Evolutionary conservation across 2,329 filamentous ascomycete species (phyloP).

Genomic region (Aspergillus aculeatus): DNA sequence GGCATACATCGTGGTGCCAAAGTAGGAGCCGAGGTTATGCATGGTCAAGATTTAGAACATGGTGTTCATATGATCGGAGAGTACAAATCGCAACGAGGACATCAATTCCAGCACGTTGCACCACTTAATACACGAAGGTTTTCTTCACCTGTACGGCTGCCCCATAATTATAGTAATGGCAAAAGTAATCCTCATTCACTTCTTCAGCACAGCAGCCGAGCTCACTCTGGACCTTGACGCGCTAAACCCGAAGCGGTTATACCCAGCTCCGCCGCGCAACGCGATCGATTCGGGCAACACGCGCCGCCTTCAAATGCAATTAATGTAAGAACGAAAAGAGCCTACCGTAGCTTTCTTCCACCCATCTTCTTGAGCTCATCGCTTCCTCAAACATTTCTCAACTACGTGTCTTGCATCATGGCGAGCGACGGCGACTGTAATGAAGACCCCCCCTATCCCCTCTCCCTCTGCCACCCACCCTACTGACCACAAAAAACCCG

Average conservation of each 20-base stretch:
- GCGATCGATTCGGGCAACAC: conserved; percentile 17
- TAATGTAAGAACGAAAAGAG: background rate
- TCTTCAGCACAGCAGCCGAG: background rate
- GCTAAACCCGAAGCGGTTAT: conserved; percentile 27
- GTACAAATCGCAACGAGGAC: background rate
- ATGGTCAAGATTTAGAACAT: background rate
- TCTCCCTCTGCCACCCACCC: background rate
- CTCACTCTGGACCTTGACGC: background rate
- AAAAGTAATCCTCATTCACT: too few species aligned
- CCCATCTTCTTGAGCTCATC: background rate
- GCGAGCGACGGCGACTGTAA: conserved; percentile 24
- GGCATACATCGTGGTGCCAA: background rate
- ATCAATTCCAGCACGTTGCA: background rate
- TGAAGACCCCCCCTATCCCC: background rate
- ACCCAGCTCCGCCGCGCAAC: conserved; percentile 24
- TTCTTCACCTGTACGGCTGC: background rate
- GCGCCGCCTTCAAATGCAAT: background rate
- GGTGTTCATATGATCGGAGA: background rate
- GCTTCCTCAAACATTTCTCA: background rate
- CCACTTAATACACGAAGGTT: background rate
- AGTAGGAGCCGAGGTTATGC: background rate
- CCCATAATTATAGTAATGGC: too few species aligned
- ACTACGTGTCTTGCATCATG: conserved; percentile 14
- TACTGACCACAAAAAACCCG: conserved; percentile 12
- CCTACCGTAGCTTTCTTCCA: background rate